Evolutionary conservation across 352 stramenopile genomes (phyloP), one percentile per base, ranked within the genome.

Genomic region (Nothophytophthora sp.): DNA sequence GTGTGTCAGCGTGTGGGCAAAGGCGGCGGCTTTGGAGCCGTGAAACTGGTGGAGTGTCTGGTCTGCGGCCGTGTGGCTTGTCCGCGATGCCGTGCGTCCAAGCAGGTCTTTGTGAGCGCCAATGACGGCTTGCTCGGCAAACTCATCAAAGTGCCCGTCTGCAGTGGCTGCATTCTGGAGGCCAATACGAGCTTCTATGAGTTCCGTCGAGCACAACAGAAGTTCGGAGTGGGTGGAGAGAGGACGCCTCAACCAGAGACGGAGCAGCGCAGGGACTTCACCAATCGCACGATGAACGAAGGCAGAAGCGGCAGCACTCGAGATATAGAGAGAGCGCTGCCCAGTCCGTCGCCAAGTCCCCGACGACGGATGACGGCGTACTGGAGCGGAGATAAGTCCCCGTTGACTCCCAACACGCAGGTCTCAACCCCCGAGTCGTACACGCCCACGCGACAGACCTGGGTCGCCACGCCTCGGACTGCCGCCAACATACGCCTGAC

Each of bases 51-150:
- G 4, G 49, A 60, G 18, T 74, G 64, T 22, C 35, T 67, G 24
- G 59, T 65, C 4, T 74, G 64, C 19, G 60, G 64, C 4, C 55
- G 53, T 10, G 24, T 28, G 5, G 64, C 56, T 4, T 74, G 64
- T 29, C 28, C 55, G 4, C 50, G 55, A 18, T 74, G 64, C 34
- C 64, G 62, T 0, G 38, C 50, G 2, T 56, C 27, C 5, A 74
- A 74, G 42, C 55, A 68, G 25, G 54, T 87, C 36, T 87, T 84
- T 37, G 46, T 76, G 13, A 63, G 56, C 27, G 63, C 63, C 22
- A 16, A 55, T 11, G 61, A 73, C 39, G 57, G 62, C 6, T 38
- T 80, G 2, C 38, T 80, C 41, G 66, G 70, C 2, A 42, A 56
- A 10, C 54, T 80, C 30, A 61, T 71, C 36, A 74, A 74, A 42